Base-by-base conservation (phyloP, 2,329 filamentous ascomycete genomes). In the Aspergillus clavatus region DNA sequence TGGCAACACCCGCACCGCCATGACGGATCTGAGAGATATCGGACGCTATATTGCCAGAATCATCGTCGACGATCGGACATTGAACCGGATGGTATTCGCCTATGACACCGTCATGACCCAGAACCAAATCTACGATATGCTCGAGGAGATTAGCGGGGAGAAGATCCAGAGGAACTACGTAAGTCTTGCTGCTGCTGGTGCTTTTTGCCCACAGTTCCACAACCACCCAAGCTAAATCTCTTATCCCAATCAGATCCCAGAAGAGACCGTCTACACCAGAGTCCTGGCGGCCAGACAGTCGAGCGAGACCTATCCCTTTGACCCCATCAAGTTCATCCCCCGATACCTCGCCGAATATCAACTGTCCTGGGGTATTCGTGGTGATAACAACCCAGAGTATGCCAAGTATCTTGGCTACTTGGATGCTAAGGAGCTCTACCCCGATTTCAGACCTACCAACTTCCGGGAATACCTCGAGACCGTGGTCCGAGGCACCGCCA, bases 351-450 rank as follows among this genome's bases (percentile, higher is more conserved):
- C 62, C 28, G 66, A 79, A 53, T 79, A 78, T 53, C 55, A 62
- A 39, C 55, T 72, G 27, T 74, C 70, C 0, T 74, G 67, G 67
- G 71, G 67, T 12, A 54, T 80, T 18, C 67, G 77, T 1, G 74
- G 71, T 1, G 78, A 83, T 50, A 80, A 80, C 57, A 73, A 66
- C 7, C 74, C 72, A 0, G 72, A 77, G 43, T 68, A 72, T 49
- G 79, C 79, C 8, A 65, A 69, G 40, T 80, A 80, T 48, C 63
- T 82, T 4, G 77, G 77, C 2, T 80, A 81, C 56, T 47, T 80
- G 14, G 65, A 71, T 43, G 69, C 65, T 24, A 73, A 72, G 52
- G 73, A 80, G 14, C 61, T 81, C 19, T 81, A 80, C 53, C 78
- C 77, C 3, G 75, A 78, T 16, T 65, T 79, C 43, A 49, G 69